Percentiles rank a stretch among this genome's conserved stretches.
phyloP scores from a whole-genome alignment of 179 eudicot genomes.

The Spergularia azorica region DNA sequence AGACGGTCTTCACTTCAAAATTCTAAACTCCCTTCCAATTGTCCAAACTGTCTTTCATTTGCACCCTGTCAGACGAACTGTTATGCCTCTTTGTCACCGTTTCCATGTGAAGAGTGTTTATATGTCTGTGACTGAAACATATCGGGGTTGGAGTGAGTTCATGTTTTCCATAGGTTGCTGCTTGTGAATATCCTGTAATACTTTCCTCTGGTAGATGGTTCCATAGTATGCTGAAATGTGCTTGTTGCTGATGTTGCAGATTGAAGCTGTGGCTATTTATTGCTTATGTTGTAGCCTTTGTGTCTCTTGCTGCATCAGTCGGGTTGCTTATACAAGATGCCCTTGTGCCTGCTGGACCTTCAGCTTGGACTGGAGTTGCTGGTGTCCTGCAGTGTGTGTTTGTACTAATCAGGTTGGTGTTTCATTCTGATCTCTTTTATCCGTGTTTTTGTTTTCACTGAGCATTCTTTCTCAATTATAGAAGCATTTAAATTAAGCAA shows the following conservation, averaged over 20 bases:
- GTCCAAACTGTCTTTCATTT: too few species aligned
- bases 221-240: slow-evolving; percentile 8
- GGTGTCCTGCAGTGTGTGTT: slow-evolving; percentile 94
- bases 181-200: background rate
- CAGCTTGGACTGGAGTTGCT: slow-evolving; percentile 92
- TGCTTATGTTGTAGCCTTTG: slow-evolving; percentile 88
- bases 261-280: slow-evolving; percentile 96
- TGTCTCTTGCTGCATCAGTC: slow-evolving; percentile 92
- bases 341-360: slow-evolving; percentile 67
- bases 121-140: background rate
- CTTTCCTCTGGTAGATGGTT: background rate
- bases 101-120: slow-evolving; percentile 1
- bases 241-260: slow-evolving; percentile 41
- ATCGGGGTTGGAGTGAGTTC: background rate
- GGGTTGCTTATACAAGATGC: slow-evolving; percentile 90
- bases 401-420: slow-evolving; percentile 67
- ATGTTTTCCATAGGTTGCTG: slow-evolving; percentile 1
- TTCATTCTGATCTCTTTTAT: background rate
- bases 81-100: background rate
- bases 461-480: background rate
- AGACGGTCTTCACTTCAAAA: too few species aligned
- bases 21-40: too few species aligned
- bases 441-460: background rate
- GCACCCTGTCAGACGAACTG: background rate
- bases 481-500: background rate